Evolutionary conservation across 1,284 basidiomycete species (phyloP), one percentile per base, ranked within the genome.

Genomic region (Pseudozyma thailandica): DNA sequence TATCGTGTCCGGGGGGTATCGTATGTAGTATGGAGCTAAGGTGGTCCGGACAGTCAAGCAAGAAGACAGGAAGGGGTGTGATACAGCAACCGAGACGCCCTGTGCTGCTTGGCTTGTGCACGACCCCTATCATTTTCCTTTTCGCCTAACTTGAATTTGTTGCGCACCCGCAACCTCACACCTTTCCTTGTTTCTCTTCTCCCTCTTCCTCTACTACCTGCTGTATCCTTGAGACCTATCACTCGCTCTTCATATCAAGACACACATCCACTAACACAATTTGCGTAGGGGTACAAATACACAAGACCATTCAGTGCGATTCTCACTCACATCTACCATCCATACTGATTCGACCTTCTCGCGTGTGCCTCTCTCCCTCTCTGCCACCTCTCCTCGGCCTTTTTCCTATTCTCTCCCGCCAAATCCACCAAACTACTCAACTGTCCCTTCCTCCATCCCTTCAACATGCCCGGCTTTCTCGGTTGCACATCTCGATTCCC

Each of bases 351-450:
- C 35, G 58, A 38, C 12, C 58, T 35, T 15, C 47, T 48, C 18
- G 58, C 58, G 26, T 53, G 41, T 1, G 47, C 59, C 4, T 72
- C 63, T 27, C 63, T 46, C 7, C 58, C 51, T 16, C 52, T 39
- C 46, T 65, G 50, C 77, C 79, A 81, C 44, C 60, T 71, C 48
- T 81, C 52, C 51, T 82, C 78, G 21, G 80, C 41, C 57, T 61
- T 48, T 8, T 59, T 54, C 16, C 74, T 48, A 9, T 72, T 74
- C 51, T 82, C 78, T 6, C 54, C 53, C 6, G 80, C 80, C 61
- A 74, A 56, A 27, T 60, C 75, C 15, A 82, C 43, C 16, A 82
- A 56, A 25, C 70, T 70, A 21, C 66, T 72, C 31, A 82, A 70
- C 58, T 82, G 80, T 18, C 80, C 80, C 51, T 74, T 48, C 37